phyloP scores from a whole-genome alignment of 2,329 filamentous ascomycete species.

The Didymella keratinophila region DNA sequence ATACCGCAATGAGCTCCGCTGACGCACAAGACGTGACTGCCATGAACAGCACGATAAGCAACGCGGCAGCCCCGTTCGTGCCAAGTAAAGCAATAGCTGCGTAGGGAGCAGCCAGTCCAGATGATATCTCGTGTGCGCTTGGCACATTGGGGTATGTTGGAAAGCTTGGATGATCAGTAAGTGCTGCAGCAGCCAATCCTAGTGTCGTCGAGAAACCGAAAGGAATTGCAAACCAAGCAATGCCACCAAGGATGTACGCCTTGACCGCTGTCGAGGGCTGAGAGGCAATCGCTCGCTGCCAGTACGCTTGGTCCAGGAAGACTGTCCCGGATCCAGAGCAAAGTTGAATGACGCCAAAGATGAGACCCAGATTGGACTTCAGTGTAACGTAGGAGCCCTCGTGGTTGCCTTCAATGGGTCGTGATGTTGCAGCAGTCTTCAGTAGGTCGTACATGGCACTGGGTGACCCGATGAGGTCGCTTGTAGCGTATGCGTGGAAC shows the following conservation, averaged over 20 bases:
- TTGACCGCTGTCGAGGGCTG: constrained; percentile 39
- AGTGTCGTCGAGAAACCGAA: constrained; percentile 52
- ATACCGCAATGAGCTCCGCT: constrained; percentile 53
- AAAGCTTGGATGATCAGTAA: constrained; percentile 54
- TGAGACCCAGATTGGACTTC: constrained; percentile 53
- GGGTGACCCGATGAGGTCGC: constrained; percentile 51
- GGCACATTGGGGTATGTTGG: constrained; percentile 53
- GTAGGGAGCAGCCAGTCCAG: constrained; percentile 42
- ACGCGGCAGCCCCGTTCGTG: constrained; percentile 39
- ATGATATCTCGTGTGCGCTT: constrained; percentile 37
- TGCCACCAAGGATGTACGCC: constrained; percentile 50
- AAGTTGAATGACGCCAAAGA: constrained; percentile 56
- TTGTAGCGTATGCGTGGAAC: constrained; percentile 53
- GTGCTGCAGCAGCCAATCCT: constrained; percentile 55
- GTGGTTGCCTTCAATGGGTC: constrained; percentile 51
- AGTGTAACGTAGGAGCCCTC: constrained; percentile 54
- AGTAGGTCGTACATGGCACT: constrained; percentile 53
- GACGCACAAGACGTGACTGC: constrained; percentile 49
- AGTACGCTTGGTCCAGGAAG: constrained; percentile 57
- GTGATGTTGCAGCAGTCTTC: constrained; percentile 45
- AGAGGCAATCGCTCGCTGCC: constrained; percentile 54
- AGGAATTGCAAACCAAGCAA: constrained; percentile 60
- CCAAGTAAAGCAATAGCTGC: constrained; percentile 42
- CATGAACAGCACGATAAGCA: constrained; percentile 46
- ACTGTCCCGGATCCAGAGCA: constrained; percentile 50